Base-by-base conservation (phyloP, 768 basidiomycete genomes). In the Termitomyces sp. region DNA sequence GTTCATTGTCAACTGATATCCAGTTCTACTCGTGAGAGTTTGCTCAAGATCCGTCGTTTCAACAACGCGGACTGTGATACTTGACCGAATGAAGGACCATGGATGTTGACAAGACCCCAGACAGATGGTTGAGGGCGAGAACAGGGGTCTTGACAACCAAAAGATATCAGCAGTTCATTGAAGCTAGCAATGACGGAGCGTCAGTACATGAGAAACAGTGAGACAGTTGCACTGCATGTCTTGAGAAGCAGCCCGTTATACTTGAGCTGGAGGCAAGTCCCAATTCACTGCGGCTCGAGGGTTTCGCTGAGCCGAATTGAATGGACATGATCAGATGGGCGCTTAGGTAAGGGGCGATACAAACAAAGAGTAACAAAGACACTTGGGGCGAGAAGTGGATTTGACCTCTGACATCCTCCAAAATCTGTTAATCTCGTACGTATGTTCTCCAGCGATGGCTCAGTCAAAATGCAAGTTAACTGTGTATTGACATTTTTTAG, bases 321-420 rank as follows among this genome's bases (percentile, higher is more conserved):
- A 33, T 33, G 31, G 31, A 33, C 9, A 3, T 33, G 31, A 35
- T 38, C 37, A 17, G 37, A 48, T 48, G 31, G 47, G 26, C 17
- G 58, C 42, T 66, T 64, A 66, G 56, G 30, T 66, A 64, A 66
- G 44, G 48, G 35, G 35, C 17, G 23, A 51, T 56, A 67, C 73
- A 75, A 75, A 75, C 73, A 75, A 74, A 68, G 67, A 44, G 58
- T 69, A 75, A 75, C 74, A 76, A 70, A 71, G 71, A 67, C 64
- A 63, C 49, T 51, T 55, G 59, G 56, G 38, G 48, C 37, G 52
- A 33, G 44, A 21, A 52, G 49, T 37, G 49, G 56, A 58, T 62
- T 49, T 59, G 48, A 58, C 57, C 54, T 56, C 48, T 56, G 50
- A 60, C 59, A 60, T 60, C 55, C 51, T 50, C 52, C 48, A 60